Evolutionary conservation across 257 asterid species (phyloP), one percentile per base, ranked within the genome.

Genomic region (Mentha longifolia): DNA sequence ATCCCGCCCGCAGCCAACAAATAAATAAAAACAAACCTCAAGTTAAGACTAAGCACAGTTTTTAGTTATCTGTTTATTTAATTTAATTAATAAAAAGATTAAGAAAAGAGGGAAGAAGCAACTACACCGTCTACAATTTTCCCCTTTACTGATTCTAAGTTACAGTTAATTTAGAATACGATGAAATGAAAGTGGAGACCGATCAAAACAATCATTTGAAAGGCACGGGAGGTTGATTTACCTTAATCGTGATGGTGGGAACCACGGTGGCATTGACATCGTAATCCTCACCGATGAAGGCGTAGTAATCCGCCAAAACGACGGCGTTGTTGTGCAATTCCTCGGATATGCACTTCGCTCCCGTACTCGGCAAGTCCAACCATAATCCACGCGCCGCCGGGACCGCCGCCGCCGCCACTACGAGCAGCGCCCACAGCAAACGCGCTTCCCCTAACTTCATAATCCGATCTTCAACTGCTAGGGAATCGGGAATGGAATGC

Each of bases 281-380:
- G 77, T 80, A 79, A 2, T 83, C 85, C 51, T 75, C 88, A 12
- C 87, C 91, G 70, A 78, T 45, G 82, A 87, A 79, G 52, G 95
- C 86, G 63, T 59, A 79, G 82, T 89, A 93, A 77, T 93, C 96
- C 0, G 83, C 86, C 71, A 93, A 67, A 76, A 91, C 97, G 56
- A 93, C 96, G 76, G 87, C 91, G 83, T 85, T 82, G 68, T 17
- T 74, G 69, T 82, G 88, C 51, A 93, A 60, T 5, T 89, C 97
- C 70, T 93, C 97, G 17, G 95, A 88, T 11, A 93, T 68, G 71
- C 98, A 93, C 83, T 87, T 93, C 43, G 87, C 57, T n/a, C 92
- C 98, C 35, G 88, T 30, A 20, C 67, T 76, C 45, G 98, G 95
- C 61, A 93, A 19, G 19, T 87, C 93, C 74, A 91, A 15, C 97